These are phyloP conservation scores for Eremothecium gossypii DNA, from an alignment of 1,139 yeast species.

Conservation along the genomic window DNA sequence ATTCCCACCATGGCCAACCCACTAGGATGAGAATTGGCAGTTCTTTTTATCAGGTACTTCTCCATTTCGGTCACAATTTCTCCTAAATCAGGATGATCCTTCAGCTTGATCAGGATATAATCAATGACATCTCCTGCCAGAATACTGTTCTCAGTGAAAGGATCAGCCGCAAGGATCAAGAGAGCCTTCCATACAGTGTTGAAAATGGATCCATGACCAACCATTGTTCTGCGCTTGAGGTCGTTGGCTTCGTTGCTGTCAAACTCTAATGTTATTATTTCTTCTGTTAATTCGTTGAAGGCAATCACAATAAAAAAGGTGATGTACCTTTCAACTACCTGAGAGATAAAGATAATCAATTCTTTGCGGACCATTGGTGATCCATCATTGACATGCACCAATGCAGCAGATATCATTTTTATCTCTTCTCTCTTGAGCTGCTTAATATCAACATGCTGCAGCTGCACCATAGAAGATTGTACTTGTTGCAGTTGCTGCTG, in stretches of 20 bases:
- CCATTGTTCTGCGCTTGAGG: conserved; percentile 29
- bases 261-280: conserved; percentile 56
- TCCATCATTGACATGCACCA: conserved; percentile 65
- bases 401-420: conserved; percentile 36
- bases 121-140: conserved; percentile 72
- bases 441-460: conserved; percentile 26
- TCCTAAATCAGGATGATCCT: conserved; percentile 56
- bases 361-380: conserved; percentile 85
- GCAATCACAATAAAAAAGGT: conserved; percentile 81
- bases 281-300: conserved; percentile 77
- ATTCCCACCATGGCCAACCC: background rate
- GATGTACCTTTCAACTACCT: conserved; percentile 60
- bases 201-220: conserved; percentile 75
- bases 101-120: conserved; percentile 55
- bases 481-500: conserved; percentile 27
- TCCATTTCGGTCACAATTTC: conserved; percentile 58
- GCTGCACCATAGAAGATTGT: conserved; percentile 22
- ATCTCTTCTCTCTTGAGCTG: conserved; percentile 37
- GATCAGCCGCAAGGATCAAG: conserved; percentile 76
- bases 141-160: conserved; percentile 71
- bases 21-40: conserved; percentile 7
- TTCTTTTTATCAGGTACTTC: conserved; percentile 47
- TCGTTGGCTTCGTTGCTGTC: conserved; percentile 36
- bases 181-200: conserved; percentile 83
- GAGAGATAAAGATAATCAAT: conserved; percentile 65